Evolutionary conservation across 148 eudicot genomes (phyloP).

Genomic region (Rhododendron simsii): DNA sequence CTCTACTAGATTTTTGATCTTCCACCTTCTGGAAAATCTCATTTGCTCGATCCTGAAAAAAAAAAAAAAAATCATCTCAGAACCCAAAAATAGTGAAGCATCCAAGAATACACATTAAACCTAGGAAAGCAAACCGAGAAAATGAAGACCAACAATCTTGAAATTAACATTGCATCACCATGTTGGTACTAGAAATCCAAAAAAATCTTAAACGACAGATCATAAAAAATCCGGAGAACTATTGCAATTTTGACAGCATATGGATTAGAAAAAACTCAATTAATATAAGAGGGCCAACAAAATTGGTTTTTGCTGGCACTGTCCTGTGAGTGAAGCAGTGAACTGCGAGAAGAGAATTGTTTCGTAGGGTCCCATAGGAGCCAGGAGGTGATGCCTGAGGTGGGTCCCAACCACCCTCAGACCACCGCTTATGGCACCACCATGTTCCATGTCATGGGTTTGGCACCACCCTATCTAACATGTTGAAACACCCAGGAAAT

Average conservation of each 20-base stretch:
- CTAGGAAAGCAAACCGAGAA: not conserved
- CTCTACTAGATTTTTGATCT: constrained; percentile 91
- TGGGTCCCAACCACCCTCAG: not conserved
- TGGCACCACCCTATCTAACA: not conserved
- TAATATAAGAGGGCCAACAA: not conserved
- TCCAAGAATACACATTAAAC: not conserved
- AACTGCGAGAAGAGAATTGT: not conserved
- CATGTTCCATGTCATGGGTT: not conserved
- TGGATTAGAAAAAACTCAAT: not conserved
- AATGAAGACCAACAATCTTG: not conserved
- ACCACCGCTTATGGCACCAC: not conserved
- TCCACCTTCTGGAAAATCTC: constrained; percentile 96
- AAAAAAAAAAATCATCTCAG: not conserved
- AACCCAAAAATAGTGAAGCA: constrained; percentile 1
- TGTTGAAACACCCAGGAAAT: not conserved
- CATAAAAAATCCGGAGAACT: not conserved
- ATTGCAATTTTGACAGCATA: not conserved
- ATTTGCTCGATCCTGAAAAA: constrained; percentile 79
- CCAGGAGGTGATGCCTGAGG: not conserved
- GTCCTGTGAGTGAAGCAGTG: not conserved
- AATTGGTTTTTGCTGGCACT: no score
- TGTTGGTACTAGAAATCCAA: not conserved
- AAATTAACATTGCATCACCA: no score
- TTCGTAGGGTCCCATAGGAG: not conserved
- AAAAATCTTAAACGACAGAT: not conserved